These are phyloP conservation scores for Mycosarcoma maydis DNA, from an alignment of 1,284 basidiomycete species.

Conservation along the genomic window DNA sequence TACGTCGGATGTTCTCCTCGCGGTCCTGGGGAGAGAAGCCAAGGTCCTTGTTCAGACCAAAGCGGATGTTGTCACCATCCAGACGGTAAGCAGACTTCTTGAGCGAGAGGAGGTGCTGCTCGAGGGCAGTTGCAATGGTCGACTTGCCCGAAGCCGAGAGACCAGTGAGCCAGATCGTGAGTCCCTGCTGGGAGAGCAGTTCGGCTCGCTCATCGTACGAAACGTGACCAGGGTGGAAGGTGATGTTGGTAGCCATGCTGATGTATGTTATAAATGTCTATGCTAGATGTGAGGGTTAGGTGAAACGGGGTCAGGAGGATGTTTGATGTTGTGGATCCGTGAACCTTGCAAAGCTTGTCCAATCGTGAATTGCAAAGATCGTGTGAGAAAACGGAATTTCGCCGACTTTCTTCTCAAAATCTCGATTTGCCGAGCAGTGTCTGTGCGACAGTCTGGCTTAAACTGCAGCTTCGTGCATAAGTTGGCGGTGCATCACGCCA, in stretches of 20 bases:
- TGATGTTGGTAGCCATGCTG: conserved; percentile 84
- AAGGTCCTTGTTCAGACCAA: conserved; percentile 97
- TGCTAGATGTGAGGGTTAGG: background rate
- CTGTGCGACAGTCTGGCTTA: too few species aligned
- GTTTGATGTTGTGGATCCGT: too few species aligned
- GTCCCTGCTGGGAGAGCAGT: conserved; percentile 53
- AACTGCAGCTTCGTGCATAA: too few species aligned
- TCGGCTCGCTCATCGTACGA: conserved; percentile 60
- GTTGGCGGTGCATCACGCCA: too few species aligned
- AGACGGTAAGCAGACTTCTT: conserved; percentile 88
- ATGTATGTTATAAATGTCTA: background rate
- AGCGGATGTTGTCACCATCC: conserved; percentile 96
- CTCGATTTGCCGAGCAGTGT: background rate
- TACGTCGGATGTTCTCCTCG: conserved; percentile 96
- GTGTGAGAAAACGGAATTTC: conserved; percentile 5
- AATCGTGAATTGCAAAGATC: too few species aligned
- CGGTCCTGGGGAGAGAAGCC: conserved; percentile 94
- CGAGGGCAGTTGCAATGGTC: conserved; percentile 94
- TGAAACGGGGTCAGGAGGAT: background rate
- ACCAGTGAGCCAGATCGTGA: conserved; percentile 58
- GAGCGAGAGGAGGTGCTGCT: conserved; percentile 90
- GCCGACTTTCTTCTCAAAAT: conserved; percentile 7
- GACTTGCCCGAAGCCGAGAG: conserved; percentile 73
- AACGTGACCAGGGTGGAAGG: conserved; percentile 76
- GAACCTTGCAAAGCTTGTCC: too few species aligned